phyloP scores from a whole-genome alignment of 345 rosid species.

The Populus ilicifolia region DNA sequence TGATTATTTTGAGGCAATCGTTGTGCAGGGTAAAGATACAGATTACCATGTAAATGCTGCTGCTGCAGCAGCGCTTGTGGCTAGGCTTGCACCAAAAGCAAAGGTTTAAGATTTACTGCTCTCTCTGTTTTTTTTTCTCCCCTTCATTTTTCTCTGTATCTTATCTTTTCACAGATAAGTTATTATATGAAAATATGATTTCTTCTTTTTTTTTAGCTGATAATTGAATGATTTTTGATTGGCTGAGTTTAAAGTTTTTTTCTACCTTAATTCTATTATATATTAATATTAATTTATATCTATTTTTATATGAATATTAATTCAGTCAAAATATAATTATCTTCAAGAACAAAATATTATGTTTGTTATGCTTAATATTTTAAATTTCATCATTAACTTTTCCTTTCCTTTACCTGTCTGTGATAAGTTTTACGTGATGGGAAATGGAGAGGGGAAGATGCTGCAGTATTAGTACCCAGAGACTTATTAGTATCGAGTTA shows the following conservation, averaged over 20 bases:
- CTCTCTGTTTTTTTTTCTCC: not conserved
- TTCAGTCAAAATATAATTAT: too few species aligned
- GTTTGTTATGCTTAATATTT: too few species aligned
- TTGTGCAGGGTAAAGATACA: conserved; percentile 27
- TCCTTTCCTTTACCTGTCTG: not conserved
- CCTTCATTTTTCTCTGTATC: not conserved
- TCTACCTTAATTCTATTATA: too few species aligned
- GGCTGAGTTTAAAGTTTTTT: too few species aligned
- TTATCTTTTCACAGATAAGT: not conserved
- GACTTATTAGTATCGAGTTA: conserved; percentile 52
- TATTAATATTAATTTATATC: too few species aligned
- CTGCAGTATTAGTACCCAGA: conserved; percentile 47
- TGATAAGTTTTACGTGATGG: conserved; percentile 44
- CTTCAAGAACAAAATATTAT: too few species aligned
- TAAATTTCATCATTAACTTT: not conserved
- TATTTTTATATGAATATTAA: too few species aligned
- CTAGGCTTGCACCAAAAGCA: conserved; percentile 53
- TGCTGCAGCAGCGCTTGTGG: conserved; percentile 59
- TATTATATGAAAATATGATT: too few species aligned
- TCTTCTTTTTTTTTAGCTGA: too few species aligned
- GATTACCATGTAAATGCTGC: conserved; percentile 35
- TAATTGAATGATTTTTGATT: too few species aligned
- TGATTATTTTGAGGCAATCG: not conserved
- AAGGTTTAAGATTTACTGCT: conserved; percentile 23
- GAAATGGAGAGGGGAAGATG: conserved; percentile 53